Percentiles rank a stretch among this genome's conserved stretches.
phyloP scores from a whole-genome alignment of 1,284 basidiomycete genomes.

The Xerocomus amazonicus region DNA sequence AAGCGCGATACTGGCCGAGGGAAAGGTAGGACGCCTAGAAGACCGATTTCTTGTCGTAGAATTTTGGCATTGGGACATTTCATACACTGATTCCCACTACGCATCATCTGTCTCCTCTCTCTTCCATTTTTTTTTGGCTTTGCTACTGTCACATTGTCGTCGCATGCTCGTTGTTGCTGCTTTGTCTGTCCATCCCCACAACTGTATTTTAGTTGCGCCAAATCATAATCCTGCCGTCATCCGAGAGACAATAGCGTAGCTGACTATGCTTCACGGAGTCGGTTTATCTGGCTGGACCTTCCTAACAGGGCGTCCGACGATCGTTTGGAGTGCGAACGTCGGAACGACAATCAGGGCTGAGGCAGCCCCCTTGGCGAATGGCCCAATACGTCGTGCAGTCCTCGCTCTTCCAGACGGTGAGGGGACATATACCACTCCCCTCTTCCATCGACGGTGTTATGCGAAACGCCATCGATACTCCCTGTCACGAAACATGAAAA shows the following conservation, averaged over 20 bases:
- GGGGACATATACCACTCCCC: not conserved
- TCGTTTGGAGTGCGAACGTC: slow-evolving; percentile 3
- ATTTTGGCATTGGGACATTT: slow-evolving; percentile 14
- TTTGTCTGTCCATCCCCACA: slow-evolving; percentile 15
- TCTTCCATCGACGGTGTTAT: slow-evolving; percentile 2
- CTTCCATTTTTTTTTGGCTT: not conserved
- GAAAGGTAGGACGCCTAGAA: slow-evolving; percentile 19
- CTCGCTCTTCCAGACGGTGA: slow-evolving; percentile 3
- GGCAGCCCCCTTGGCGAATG: not conserved
- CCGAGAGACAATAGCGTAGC: not conserved
- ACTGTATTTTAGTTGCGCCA: slow-evolving; percentile 18
- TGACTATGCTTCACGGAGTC: slow-evolving; percentile 22
- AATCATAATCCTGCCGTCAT: slow-evolving; percentile 15
- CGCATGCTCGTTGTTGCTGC: not conserved
- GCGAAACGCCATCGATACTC: slow-evolving; percentile 9
- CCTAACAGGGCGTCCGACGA: slow-evolving; percentile 20
- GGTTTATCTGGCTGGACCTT: slow-evolving; percentile 11
- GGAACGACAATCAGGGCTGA: slow-evolving; percentile 17
- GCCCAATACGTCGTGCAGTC: not conserved
- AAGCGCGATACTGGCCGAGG: slow-evolving; percentile 30
- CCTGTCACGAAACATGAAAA: slow-evolving; percentile 22
- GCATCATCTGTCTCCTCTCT: slow-evolving; percentile 3
- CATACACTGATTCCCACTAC: slow-evolving; percentile 2
- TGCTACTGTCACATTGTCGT: slow-evolving; percentile 11
- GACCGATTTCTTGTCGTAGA: slow-evolving; percentile 18